A percentile compares a stretch with the other conserved stretches of the same genome.
These are phyloP conservation scores for Plasmodium coatneyi DNA, from an alignment of 169 alveolate species.

Conservation along the genomic window DNA sequence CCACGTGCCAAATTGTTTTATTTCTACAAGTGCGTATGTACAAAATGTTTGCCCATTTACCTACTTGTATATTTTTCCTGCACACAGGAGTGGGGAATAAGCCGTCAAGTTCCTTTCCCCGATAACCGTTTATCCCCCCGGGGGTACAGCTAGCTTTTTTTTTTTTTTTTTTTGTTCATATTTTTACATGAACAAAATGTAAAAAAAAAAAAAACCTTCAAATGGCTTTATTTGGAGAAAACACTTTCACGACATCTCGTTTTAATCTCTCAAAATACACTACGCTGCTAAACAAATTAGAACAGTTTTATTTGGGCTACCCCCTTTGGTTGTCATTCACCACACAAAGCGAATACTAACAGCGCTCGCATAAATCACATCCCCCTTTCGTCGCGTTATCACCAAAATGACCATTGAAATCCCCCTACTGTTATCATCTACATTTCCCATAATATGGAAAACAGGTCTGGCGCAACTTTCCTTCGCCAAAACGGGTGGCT, in stretches of 20 bases:
- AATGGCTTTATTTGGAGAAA: background rate
- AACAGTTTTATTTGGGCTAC: background rate
- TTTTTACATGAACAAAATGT: background rate
- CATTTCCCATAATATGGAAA: conserved; percentile 74
- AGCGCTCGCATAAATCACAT: background rate
- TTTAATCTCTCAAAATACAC: background rate
- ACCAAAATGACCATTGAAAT: conserved; percentile 63
- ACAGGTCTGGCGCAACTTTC: conserved; percentile 74
- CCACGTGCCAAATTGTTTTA: background rate
- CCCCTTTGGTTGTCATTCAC: background rate
- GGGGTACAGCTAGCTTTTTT: background rate
- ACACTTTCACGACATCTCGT: background rate
- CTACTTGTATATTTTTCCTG: background rate
- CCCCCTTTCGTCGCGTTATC: background rate
- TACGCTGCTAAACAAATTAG: background rate
- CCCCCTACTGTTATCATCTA: conserved; percentile 51
- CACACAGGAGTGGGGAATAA: background rate
- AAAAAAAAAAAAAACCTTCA: background rate
- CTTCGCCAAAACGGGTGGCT: conserved; percentile 76
- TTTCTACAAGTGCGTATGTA: background rate
- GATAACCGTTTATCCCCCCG: background rate
- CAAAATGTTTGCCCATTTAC: background rate
- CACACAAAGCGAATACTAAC: background rate
- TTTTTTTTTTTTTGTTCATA: background rate
- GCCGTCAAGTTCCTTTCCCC: background rate